These are phyloP conservation scores for Globisporangium heterothallicum DNA, from an alignment of 352 stramenopile genomes.

Conservation along the genomic window DNA sequence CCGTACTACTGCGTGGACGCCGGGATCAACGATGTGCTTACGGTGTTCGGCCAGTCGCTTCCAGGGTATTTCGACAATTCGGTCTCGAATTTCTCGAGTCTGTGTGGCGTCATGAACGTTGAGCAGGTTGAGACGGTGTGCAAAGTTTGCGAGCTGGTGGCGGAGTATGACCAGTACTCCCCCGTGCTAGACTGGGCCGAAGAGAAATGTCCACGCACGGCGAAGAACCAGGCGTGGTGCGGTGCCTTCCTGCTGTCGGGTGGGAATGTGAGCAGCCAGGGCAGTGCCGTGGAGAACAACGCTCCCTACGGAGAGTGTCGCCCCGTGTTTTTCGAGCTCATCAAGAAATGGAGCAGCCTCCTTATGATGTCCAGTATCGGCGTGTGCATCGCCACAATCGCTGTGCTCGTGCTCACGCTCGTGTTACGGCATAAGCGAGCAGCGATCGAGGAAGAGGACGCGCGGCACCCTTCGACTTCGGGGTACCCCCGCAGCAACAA, in stretches of 20 bases:
- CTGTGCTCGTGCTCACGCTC: conserved; percentile 53
- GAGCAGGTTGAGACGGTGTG: conserved; percentile 46
- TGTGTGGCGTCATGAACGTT: conserved; percentile 42
- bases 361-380: conserved; percentile 50
- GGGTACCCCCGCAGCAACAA: conserved; percentile 1
- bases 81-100: conserved; percentile 43
- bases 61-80: conserved; percentile 30
- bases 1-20: conserved; percentile 70
- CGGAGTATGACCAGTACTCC: conserved; percentile 55
- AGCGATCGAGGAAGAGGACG: conserved; percentile 18
- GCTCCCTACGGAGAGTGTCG: conserved; percentile 71
- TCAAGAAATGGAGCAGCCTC: conserved; percentile 66
- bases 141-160: conserved; percentile 45
- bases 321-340: conserved; percentile 47
- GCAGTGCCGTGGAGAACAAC: conserved; percentile 31
- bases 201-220: conserved; percentile 41
- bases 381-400: conserved; percentile 37
- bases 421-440: conserved; percentile 39
- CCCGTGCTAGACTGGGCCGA: conserved; percentile 65
- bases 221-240: conserved; percentile 66
- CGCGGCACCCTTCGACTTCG: conserved; percentile 4
- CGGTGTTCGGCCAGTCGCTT: conserved; percentile 48
- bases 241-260: conserved; percentile 46
- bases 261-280: conserved; percentile 13
- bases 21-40: conserved; percentile 35